These are phyloP conservation scores for Carex myosuroides DNA, from an alignment of 176 grass and related monocot genomes.

Conservation along the genomic window DNA sequence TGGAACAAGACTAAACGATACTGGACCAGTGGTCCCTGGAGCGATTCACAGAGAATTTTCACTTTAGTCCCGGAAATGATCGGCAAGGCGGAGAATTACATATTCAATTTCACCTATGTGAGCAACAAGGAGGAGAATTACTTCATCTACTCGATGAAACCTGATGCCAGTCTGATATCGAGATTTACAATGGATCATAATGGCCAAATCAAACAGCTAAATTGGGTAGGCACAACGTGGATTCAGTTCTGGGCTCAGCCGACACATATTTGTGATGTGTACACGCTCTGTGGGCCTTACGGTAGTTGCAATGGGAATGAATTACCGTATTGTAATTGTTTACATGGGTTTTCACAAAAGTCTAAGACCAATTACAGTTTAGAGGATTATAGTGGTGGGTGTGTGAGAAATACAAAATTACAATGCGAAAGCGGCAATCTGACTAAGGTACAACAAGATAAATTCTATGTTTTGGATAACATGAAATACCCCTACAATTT, in stretches of 20 bases:
- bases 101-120: slow-evolving; percentile 40
- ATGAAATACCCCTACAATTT: no score
- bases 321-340: no score
- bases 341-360: no score
- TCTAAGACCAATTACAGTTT: no score
- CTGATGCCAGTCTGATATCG: slow-evolving; percentile 35
- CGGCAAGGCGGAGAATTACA: neutral
- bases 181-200: slow-evolving; percentile 33
- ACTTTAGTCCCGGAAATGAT: slow-evolving; percentile 40
- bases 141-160: slow-evolving; percentile 49
- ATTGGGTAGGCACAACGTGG: slow-evolving; percentile 35
- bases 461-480: no score
- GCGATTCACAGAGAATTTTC: slow-evolving; percentile 22
- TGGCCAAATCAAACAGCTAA: slow-evolving; percentile 50
- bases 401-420: no score
- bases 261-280: no score
- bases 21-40: slow-evolving; percentile 56
- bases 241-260: slow-evolving; percentile 37
- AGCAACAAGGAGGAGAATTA: slow-evolving; percentile 39
- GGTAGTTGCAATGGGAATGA: no score
- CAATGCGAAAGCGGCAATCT: no score
- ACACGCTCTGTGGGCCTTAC: no score
- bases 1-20: slow-evolving; percentile 58
- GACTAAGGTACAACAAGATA: no score
- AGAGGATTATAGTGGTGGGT: no score